These are phyloP conservation scores for Onygena corvina DNA, from an alignment of 2,329 filamentous ascomycete genomes.

Conservation along the genomic window DNA sequence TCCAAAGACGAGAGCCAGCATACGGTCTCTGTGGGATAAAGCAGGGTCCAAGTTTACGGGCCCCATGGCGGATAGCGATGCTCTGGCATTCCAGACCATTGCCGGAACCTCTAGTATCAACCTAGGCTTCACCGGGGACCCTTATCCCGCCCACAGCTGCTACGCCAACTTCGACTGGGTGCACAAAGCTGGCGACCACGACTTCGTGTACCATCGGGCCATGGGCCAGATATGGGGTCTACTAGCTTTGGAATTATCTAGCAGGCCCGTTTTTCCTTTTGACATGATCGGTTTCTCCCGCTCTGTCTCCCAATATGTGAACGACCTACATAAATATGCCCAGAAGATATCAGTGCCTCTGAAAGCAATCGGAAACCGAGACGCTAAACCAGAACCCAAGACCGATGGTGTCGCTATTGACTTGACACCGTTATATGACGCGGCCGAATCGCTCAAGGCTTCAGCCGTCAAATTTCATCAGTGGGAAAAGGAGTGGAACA, in stretches of 20 bases:
- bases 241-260: constrained; percentile 72
- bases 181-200: constrained; percentile 64
- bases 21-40: constrained; percentile 66
- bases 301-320: constrained; percentile 52
- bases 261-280: constrained; percentile 70
- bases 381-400: constrained; percentile 6
- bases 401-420: constrained; percentile 32
- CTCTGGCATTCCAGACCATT: constrained; percentile 81
- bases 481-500: constrained; percentile 70
- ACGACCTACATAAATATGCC: constrained; percentile 55
- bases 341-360: constrained; percentile 40
- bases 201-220: constrained; percentile 65
- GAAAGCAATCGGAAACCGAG: constrained; percentile 14
- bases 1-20: constrained; percentile 56
- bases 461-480: constrained; percentile 54
- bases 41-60: constrained; percentile 48
- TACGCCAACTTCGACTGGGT: constrained; percentile 90
- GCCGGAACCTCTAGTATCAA: constrained; percentile 81
- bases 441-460: constrained; percentile 48
- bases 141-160: constrained; percentile 65
- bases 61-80: constrained; percentile 67
- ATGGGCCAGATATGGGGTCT: constrained; percentile 70
- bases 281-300: constrained; percentile 63
- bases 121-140: constrained; percentile 59
- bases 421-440: constrained; percentile 50